Percentiles rank a stretch among this genome's conserved stretches.
Evolutionary conservation across 139 green algal genomes (phyloP).

Genomic region (Closterium sp.): DNA sequence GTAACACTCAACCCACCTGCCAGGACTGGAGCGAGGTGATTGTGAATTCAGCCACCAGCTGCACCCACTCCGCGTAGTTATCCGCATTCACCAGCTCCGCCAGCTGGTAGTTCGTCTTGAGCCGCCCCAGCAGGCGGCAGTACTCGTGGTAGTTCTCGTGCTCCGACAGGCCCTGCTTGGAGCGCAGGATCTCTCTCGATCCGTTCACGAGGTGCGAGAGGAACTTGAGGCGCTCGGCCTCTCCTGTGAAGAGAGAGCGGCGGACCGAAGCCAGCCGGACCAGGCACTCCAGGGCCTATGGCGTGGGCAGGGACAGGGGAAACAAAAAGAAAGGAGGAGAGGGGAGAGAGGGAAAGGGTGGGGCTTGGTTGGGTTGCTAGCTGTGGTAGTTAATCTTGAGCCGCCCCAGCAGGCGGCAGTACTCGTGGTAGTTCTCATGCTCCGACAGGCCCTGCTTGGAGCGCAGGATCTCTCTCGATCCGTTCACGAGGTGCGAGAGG

Average conservation of each 20-base stretch:
- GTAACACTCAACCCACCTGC: neutral
- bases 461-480: conserved; percentile 62
- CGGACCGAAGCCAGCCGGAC: conserved; percentile 84
- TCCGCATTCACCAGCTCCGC: conserved; percentile 76
- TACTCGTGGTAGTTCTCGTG: conserved; percentile 97
- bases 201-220: conserved; percentile 75
- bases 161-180: conserved; percentile 69
- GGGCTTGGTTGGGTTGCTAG: neutral
- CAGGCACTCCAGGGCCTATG: conserved; percentile 26
- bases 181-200: conserved; percentile 53
- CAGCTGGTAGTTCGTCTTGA: conserved; percentile 98
- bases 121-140: conserved; percentile 86
- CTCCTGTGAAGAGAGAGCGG: conserved; percentile 52
- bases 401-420: conserved; percentile 88
- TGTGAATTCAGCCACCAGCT: conserved; percentile 90
- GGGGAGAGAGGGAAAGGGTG: neutral
- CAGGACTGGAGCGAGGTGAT: conserved; percentile 63
- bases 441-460: conserved; percentile 69
- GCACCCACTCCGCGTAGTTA: conserved; percentile 90
- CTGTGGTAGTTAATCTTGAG: conserved; percentile 99
- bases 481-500: conserved; percentile 73
- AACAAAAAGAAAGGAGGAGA: neutral
- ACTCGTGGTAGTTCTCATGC: conserved; percentile 95
- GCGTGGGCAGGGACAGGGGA: too few relatives aligned
- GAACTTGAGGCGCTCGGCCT: conserved; percentile 82